These are phyloP conservation scores for Peronosclerospora sorghi DNA, from an alignment of 352 stramenopile species.

Conservation along the genomic window DNA sequence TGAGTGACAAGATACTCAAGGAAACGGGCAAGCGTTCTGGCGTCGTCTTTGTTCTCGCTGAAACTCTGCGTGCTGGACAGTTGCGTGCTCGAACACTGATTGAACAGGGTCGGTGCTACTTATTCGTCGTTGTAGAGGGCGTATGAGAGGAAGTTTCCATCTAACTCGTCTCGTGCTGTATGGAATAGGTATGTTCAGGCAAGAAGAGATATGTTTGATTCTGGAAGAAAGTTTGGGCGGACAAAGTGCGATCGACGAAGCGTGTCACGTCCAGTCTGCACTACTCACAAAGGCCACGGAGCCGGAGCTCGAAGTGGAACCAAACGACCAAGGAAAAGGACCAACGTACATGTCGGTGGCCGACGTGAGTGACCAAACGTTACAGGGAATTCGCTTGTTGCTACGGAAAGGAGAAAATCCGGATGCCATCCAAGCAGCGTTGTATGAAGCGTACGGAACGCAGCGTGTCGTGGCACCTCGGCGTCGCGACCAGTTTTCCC, in stretches of 20 bases:
- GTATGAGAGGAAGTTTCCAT: not conserved
- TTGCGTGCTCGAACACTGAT: constrained; percentile 7
- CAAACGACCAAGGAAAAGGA: not conserved
- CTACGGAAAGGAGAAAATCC: constrained; percentile 22
- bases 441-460: constrained; percentile 30
- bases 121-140: not conserved
- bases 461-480: constrained; percentile 28
- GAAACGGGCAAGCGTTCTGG: not conserved
- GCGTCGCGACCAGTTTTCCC: constrained; percentile 30
- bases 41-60: constrained; percentile 20
- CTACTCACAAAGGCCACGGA: constrained; percentile 8
- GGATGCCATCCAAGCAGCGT: constrained; percentile 25
- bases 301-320: not conserved
- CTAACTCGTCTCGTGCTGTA: not conserved
- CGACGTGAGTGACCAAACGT: constrained; percentile 37
- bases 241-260: constrained; percentile 1
- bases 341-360: constrained; percentile 31
- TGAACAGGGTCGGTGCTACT: constrained; percentile 15
- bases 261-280: constrained; percentile 11
- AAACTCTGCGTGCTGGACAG: constrained; percentile 6
- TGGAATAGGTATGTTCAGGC: constrained; percentile 6
- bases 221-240: constrained; percentile 25
- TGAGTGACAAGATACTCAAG: not conserved
- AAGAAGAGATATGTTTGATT: constrained; percentile 21
- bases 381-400: constrained; percentile 39